A percentile compares a stretch with the other conserved stretches of the same genome.
Conservation (phyloP, 257 asterid species). For the Nicotiana undulata region DNA sequence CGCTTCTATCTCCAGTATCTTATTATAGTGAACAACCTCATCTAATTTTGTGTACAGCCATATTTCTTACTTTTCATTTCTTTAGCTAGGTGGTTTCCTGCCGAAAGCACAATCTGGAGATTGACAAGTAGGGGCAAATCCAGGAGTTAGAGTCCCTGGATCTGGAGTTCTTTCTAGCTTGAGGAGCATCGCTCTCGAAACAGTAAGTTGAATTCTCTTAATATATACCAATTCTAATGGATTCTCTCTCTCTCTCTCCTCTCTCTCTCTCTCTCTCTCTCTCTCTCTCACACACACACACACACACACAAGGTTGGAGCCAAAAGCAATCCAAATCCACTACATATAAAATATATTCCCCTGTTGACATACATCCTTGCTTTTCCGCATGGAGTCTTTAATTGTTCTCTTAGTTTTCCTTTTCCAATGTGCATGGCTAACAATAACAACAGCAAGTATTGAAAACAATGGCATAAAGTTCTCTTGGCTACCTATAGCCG, state of each 20-base stretch:
- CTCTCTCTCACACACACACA: not conserved
- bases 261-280: too few relatives aligned
- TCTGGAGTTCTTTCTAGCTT: not conserved
- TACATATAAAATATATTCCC: not conserved
- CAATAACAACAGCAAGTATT: not conserved
- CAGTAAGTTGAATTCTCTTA: not conserved
- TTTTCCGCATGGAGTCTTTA: not conserved
- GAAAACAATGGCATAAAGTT: not conserved
- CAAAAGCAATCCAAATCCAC: not conserved
- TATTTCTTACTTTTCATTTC: not conserved
- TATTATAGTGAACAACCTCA: not conserved
- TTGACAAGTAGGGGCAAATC: slow-evolving; percentile 1
- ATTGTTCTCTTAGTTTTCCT: not conserved
- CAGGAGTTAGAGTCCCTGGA: too few relatives aligned
- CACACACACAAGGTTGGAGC: not conserved
- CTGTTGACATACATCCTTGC: not conserved
- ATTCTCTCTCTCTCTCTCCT: not conserved
- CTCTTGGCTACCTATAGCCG: not conserved
- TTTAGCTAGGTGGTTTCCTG: slow-evolving; percentile 2
- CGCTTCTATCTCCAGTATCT: not conserved
- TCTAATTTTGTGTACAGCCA: not conserved
- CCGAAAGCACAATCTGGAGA: not conserved
- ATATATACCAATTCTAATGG: not conserved
- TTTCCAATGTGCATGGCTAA: not conserved
- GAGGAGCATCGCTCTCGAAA: not conserved